Evolutionary conservation across 371 early-diverging fungal genomes (phyloP).

Genomic region (Mortierella sp.): DNA sequence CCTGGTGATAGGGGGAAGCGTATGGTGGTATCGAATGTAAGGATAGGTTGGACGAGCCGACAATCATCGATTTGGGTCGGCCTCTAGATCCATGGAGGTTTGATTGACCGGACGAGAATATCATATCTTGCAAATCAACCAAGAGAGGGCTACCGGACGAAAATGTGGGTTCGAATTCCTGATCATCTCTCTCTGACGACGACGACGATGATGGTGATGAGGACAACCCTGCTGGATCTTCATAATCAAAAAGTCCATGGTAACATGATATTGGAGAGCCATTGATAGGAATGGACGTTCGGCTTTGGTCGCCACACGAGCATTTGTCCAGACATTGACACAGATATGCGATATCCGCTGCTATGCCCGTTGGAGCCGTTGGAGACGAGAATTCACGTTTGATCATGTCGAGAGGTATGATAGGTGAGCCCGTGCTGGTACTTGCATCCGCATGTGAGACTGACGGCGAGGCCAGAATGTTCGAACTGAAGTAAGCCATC

Average conservation of each 20-base stretch:
- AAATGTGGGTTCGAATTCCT: slow-evolving; percentile 4
- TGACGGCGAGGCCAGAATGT: neutral
- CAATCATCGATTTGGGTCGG: slow-evolving; percentile 29
- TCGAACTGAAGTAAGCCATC: neutral
- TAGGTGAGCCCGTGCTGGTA: slow-evolving; percentile 5
- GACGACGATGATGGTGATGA: slow-evolving; percentile 8
- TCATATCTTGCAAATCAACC: neutral
- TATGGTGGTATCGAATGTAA: slow-evolving; percentile 9
- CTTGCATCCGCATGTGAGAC: neutral
- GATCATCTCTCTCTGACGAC: slow-evolving; percentile 5
- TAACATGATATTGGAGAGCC: neutral
- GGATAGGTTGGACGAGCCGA: slow-evolving; percentile 4
- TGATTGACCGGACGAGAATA: neutral
- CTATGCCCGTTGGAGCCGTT: slow-evolving; percentile 2
- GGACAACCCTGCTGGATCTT: slow-evolving; percentile 4
- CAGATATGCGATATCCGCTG: neutral
- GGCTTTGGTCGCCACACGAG: neutral
- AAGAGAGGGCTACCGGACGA: neutral
- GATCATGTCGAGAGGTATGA: neutral
- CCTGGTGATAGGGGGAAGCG: slow-evolving; percentile 14
- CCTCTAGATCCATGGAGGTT: neutral
- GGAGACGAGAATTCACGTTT: slow-evolving; percentile 21
- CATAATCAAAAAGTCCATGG: neutral
- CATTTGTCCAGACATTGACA: neutral
- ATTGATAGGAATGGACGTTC: neutral